These are phyloP conservation scores for Phytophthora constricta DNA, from an alignment of 352 stramenopile species.

Conservation along the genomic window DNA sequence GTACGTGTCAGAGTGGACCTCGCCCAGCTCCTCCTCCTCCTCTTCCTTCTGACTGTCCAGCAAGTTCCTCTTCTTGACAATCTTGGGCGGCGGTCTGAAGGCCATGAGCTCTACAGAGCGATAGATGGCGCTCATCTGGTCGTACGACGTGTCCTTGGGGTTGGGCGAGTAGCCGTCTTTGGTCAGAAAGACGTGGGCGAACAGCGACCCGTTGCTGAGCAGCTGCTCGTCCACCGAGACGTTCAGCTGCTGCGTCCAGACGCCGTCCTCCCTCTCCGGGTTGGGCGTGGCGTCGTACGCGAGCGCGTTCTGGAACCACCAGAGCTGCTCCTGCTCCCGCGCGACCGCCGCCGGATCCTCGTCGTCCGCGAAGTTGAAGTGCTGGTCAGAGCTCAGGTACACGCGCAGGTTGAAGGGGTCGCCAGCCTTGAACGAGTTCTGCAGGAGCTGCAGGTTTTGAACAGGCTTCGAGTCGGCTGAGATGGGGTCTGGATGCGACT, in stretches of 20 bases:
- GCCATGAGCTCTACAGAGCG: constrained; percentile 67
- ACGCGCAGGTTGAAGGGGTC: constrained; percentile 67
- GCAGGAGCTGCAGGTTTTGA: constrained; percentile 23
- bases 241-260: constrained; percentile 65
- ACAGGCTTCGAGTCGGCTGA: neutral
- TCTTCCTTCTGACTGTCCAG: constrained; percentile 37
- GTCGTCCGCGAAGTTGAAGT: constrained; percentile 60
- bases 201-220: constrained; percentile 79
- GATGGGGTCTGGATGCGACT: constrained; percentile 7
- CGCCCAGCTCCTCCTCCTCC: constrained; percentile 21
- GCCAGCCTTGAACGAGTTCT: constrained; percentile 66
- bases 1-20: constrained; percentile 48
- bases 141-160: constrained; percentile 63
- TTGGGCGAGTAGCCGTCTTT: constrained; percentile 78
- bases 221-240: constrained; percentile 75
- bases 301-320: constrained; percentile 63
- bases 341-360: constrained; percentile 26
- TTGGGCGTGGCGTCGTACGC: constrained; percentile 62
- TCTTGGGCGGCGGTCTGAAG: constrained; percentile 78
- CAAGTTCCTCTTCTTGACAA: constrained; percentile 83
- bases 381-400: constrained; percentile 59
- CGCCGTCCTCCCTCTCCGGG: constrained; percentile 50
- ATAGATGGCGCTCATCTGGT: constrained; percentile 60
- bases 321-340: constrained; percentile 63
- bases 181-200: constrained; percentile 87